Evolutionary conservation across 2,329 filamentous ascomycete species (phyloP), one percentile per base, ranked within the genome.

Genomic region (Fusarium graminum): DNA sequence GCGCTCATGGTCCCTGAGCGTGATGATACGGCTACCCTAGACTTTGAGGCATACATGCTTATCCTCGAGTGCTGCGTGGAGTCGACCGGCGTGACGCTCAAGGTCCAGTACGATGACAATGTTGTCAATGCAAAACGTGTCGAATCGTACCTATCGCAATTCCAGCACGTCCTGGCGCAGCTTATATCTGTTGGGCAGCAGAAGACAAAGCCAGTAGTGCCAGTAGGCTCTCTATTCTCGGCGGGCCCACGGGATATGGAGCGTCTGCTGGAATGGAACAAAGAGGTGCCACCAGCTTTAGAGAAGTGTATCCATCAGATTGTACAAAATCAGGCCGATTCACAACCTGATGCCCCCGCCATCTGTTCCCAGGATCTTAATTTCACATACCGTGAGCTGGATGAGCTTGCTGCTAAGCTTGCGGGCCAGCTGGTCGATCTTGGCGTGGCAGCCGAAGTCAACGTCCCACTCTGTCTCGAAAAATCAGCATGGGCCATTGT

Each of bases 391-490:
- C 14, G 38, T 42, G 47, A 51, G 28, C 38, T 51, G 19, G 38
- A 42, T 34, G 28, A 42, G 14, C 47, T 51, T 42, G 38, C 38
- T 34, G 38, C 38, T 34, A 42, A 42, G 38, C 47, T 51, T 42
- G 47, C 55, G 9, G 39, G 17, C 25, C 17, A 26, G n/a, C 46
- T 58, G 4, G 22, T 46, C 39, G 22, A 44, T 9, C 38, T 51
- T 41, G 38, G 47, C 38, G 47, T 51, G 9, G 54, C 41, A 30
- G 28, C 50, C 34, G 42, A 50, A 41, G 25, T 28, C 16, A 30
- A 41, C 77, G 72, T 80, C 7, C 50, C 50, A 4, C 7, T 59
- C 11, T 59, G 44, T 41, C 46, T 59, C n/a, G 32, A 47, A 34
- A 59, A 59, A 46, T 54, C 50, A 11, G 26, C 25, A 30, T 59